phyloP scores from a whole-genome alignment of 805 yeast species.

The Pichia sporocuriosa region DNA sequence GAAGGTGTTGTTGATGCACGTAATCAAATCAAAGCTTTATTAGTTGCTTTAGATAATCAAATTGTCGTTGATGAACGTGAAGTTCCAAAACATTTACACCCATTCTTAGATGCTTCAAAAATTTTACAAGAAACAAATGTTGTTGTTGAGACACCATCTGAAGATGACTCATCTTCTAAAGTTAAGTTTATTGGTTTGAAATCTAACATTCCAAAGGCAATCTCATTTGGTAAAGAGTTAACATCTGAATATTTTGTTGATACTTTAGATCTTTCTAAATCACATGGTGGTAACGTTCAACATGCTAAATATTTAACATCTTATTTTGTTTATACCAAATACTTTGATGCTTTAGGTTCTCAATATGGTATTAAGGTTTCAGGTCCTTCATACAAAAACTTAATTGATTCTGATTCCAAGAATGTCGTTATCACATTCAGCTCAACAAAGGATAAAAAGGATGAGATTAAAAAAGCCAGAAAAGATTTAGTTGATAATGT shows the following conservation, averaged over 20 bases:
- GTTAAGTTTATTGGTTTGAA: constrained; percentile 61
- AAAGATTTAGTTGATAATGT: constrained; percentile 67
- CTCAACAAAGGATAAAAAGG: constrained; percentile 39
- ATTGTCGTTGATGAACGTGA: constrained; percentile 49
- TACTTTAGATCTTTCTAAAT: constrained; percentile 74
- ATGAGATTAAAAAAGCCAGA: constrained; percentile 55
- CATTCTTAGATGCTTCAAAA: constrained; percentile 52
- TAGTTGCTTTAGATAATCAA: constrained; percentile 38
- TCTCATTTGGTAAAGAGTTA: constrained; percentile 50
- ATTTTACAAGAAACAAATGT: constrained; percentile 51
- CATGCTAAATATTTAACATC: constrained; percentile 76
- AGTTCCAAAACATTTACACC: constrained; percentile 65
- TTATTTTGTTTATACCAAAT: constrained; percentile 49
- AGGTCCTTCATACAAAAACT: constrained; percentile 39
- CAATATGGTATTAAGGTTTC: constrained; percentile 37
- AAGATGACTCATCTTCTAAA: constrained; percentile 33
- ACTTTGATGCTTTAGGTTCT: constrained; percentile 39
- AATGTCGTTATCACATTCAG: constrained; percentile 58
- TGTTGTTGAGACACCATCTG: constrained; percentile 46
- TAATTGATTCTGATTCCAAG: constrained; percentile 34
- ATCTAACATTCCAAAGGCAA: constrained; percentile 51
- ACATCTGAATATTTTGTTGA: constrained; percentile 57
- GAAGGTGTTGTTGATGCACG: constrained; percentile 53
- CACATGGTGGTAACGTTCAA: constrained; percentile 70
- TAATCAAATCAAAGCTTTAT: constrained; percentile 38